A percentile compares a stretch with the other conserved stretches of the same genome.
phyloP scores from a whole-genome alignment of 768 basidiomycete genomes.

The Mycena galopus region DNA sequence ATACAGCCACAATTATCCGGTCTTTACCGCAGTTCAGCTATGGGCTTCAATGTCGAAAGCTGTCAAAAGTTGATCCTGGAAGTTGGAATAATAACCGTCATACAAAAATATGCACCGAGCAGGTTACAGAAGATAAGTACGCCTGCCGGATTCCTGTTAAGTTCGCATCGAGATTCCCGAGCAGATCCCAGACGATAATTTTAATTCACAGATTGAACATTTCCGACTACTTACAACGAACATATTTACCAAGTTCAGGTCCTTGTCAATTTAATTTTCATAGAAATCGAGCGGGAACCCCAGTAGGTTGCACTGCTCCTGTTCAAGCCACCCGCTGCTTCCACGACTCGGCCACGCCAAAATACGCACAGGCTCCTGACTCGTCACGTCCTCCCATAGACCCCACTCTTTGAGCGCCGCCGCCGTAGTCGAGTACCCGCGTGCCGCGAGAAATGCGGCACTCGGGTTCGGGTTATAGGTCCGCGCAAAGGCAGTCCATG shows the following conservation, averaged over 20 bases:
- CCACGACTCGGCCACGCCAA: conserved; percentile 50
- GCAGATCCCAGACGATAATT: no score
- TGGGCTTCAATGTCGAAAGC: no score
- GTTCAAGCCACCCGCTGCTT: conserved; percentile 49
- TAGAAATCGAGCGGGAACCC: conserved; percentile 44
- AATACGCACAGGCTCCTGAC: conserved; percentile 46
- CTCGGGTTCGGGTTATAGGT: conserved; percentile 63
- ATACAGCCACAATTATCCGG: no score
- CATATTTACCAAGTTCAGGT: neutral
- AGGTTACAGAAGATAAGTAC: no score
- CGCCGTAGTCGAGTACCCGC: conserved; percentile 55
- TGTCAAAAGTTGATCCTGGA: no score
- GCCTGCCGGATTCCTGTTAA: no score
- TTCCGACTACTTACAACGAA: neutral
- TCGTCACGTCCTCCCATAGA: conserved; percentile 50
- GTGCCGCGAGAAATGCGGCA: conserved; percentile 53
- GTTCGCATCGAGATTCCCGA: no score
- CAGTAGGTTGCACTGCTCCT: conserved; percentile 54
- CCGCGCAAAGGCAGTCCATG: conserved; percentile 62
- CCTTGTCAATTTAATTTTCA: conserved; percentile 7
- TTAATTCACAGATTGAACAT: no score
- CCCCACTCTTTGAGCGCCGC: conserved; percentile 45
- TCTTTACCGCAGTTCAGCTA: no score
- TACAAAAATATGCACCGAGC: no score
- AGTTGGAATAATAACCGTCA: no score